These are phyloP conservation scores for Trametes maxima DNA, from an alignment of 768 basidiomycete genomes.

Conservation along the genomic window DNA sequence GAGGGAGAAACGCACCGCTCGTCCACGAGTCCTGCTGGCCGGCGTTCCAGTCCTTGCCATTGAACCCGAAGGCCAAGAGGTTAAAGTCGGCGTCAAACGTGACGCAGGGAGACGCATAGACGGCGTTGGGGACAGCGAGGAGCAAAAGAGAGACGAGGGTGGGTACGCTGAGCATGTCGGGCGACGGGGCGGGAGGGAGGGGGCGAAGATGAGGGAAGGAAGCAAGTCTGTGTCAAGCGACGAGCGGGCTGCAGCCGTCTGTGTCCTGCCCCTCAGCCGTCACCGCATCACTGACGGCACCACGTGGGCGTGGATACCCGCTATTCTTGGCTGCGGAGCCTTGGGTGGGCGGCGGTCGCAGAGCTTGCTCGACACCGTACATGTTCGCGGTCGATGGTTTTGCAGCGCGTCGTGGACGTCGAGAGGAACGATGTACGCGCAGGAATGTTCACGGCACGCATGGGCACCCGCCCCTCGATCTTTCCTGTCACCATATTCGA, in stretches of 20 bases:
- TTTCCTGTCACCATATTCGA: no score
- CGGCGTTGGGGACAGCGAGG: slow-evolving; percentile 37
- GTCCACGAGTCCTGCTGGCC: slow-evolving; percentile 73
- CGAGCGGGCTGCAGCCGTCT: not conserved
- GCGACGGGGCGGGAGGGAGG: not conserved
- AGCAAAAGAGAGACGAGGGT: slow-evolving; percentile 60
- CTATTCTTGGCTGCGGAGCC: slow-evolving; percentile 7
- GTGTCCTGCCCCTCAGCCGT: not conserved
- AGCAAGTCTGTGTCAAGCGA: not conserved
- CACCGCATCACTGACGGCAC: slow-evolving; percentile 1
- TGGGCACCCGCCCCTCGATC: no score
- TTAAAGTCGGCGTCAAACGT: slow-evolving; percentile 83
- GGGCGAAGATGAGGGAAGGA: not conserved
- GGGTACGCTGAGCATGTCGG: slow-evolving; percentile 39
- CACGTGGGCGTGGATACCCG: slow-evolving; percentile 2
- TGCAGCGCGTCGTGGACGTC: no score
- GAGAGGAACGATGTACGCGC: no score
- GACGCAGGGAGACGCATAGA: slow-evolving; percentile 59
- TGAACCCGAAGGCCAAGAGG: slow-evolving; percentile 82
- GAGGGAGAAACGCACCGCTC: slow-evolving; percentile 40
- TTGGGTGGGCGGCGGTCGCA: not conserved
- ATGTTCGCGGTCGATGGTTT: no score
- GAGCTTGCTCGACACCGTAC: not conserved
- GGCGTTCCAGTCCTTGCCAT: slow-evolving; percentile 82
- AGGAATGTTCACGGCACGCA: no score